Evolutionary conservation across 306 rosid genomes (phyloP).

Genomic region (Vigna hirtella): DNA sequence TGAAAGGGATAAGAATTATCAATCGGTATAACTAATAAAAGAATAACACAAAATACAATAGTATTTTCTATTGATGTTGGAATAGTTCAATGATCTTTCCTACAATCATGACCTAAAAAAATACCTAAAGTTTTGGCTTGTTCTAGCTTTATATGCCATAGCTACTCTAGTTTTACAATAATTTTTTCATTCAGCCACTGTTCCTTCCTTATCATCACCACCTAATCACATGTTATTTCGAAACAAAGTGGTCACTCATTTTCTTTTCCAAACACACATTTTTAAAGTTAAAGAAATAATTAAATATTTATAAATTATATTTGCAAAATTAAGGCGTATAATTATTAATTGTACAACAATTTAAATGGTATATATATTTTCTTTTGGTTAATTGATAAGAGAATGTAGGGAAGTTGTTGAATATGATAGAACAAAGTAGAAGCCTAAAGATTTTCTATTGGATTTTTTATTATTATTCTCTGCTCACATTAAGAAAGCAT

Average conservation of each 20-base stretch:
- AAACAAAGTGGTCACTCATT: neutral
- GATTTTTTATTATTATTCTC: no score
- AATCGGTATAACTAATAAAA: neutral
- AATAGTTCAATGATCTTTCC: neutral
- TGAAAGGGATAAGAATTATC: neutral
- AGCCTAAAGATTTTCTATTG: neutral
- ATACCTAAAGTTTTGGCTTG: neutral
- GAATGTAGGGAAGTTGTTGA: no score
- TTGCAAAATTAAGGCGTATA: no score
- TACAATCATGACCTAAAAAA: neutral
- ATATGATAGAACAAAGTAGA: neutral
- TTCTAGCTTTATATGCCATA: neutral
- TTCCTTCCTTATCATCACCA: neutral
- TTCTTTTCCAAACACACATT: no score
- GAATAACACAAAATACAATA: neutral
- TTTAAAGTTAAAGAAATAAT: no score
- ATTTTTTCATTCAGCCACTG: neutral
- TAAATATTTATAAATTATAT: no score
- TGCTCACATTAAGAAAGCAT: no score
- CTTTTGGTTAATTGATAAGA: no score
- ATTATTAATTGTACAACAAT: no score
- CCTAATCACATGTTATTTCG: conserved; percentile 3
- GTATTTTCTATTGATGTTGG: neutral
- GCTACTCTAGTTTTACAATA: neutral
- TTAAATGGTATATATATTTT: no score